phyloP scores from a whole-genome alignment of 352 stramenopile genomes.

The Achlya hypogyna region DNA sequence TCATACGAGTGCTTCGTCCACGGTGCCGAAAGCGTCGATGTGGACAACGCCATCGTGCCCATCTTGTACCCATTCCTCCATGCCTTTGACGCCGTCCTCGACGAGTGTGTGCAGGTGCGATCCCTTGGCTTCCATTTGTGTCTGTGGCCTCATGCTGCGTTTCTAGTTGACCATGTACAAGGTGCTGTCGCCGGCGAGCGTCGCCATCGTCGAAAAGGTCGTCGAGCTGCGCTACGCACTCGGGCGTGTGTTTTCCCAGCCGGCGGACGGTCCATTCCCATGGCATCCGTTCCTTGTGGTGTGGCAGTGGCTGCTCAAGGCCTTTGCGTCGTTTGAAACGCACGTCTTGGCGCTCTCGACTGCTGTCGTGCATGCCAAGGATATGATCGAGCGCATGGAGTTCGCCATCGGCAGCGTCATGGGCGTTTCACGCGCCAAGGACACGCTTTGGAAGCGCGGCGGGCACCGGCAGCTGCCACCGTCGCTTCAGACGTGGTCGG shows the following conservation, averaged over 20 bases:
- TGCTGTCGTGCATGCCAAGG: constrained; percentile 27
- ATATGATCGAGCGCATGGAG: constrained; percentile 68
- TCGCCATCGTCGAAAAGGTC: background rate
- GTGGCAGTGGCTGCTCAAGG: constrained; percentile 19
- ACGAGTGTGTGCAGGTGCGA: constrained; percentile 31
- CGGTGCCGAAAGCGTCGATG: constrained; percentile 54
- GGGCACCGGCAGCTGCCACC: constrained; percentile 61
- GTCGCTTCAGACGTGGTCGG: constrained; percentile 31
- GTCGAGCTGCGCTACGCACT: constrained; percentile 7
- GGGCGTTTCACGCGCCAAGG: constrained; percentile 50
- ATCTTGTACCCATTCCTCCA: constrained; percentile 61
- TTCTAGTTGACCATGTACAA: constrained; percentile 12
- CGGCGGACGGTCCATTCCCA: background rate
- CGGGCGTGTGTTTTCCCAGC: background rate
- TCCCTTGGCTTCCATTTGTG: too few species aligned
- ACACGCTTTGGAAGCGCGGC: constrained; percentile 90
- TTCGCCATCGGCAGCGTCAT: constrained; percentile 62
- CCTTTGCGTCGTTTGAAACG: background rate
- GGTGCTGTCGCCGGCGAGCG: background rate
- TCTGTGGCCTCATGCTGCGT: background rate
- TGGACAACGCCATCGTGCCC: constrained; percentile 67
- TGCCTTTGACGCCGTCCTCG: constrained; percentile 49
- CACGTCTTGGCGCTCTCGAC: background rate
- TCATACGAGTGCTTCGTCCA: constrained; percentile 76
- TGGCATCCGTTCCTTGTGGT: constrained; percentile 16